These are phyloP conservation scores for Backusella mclennaniae DNA, from an alignment of 192 early-diverging fungal species.

Conservation along the genomic window DNA sequence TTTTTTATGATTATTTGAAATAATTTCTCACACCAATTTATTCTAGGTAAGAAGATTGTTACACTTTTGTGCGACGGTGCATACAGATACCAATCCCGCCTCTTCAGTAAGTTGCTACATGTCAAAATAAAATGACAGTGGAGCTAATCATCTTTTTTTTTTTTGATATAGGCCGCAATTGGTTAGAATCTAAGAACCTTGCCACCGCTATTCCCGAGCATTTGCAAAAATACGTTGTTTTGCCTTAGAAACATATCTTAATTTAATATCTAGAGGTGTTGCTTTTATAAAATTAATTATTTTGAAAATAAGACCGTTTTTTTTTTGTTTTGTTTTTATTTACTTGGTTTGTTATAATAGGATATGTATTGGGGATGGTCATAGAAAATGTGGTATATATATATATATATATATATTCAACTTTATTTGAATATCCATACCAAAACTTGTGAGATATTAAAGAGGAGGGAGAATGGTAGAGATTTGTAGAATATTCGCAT, in stretches of 20 bases:
- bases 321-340: no score
- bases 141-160: background rate
- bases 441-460: no score
- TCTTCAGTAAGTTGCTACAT: constrained; percentile 62
- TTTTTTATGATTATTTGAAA: background rate
- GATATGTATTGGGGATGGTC: no score
- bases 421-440: no score
- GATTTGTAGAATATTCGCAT: no score
- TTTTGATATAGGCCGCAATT: constrained; percentile 50
- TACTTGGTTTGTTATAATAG: no score
- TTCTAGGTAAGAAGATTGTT: constrained; percentile 63
- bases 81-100: constrained; percentile 76
- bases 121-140: background rate
- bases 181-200: constrained; percentile 88
- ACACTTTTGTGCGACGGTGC: constrained; percentile 92
- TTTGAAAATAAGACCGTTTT: no score
- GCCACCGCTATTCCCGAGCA: constrained; percentile 75
- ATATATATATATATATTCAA: no score
- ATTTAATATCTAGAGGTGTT: background rate
- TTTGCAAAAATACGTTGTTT: constrained; percentile 82
- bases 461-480: no score
- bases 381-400: no score
- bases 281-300: no score
- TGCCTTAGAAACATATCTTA: constrained; percentile 38
- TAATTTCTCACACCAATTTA: constrained; percentile 11